Evolutionary conservation across 2,329 filamentous ascomycete species (phyloP).

Genomic region (Nemania sp.): DNA sequence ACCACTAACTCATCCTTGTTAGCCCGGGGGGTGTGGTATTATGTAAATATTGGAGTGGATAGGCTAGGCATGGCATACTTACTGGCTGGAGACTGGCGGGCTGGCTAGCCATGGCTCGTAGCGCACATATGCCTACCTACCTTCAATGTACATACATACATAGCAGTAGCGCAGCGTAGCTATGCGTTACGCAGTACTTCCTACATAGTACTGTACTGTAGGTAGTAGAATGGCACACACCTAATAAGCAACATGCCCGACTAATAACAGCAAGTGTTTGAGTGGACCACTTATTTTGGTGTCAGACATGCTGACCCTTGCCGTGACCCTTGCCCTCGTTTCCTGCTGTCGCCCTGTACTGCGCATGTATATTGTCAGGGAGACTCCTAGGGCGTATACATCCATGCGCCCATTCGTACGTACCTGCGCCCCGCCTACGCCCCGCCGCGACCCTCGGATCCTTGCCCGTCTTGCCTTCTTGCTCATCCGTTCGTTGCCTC

Average conservation of each 20-base stretch:
- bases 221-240: slow-evolving; percentile 41
- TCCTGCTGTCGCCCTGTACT: no score
- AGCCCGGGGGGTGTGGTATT: slow-evolving; percentile 47
- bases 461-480: slow-evolving; percentile 31
- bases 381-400: slow-evolving; percentile 49
- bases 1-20: slow-evolving; percentile 27
- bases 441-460: slow-evolving; percentile 38
- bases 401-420: background rate
- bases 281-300: slow-evolving; percentile 58
- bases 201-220: background rate
- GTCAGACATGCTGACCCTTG: slow-evolving; percentile 57
- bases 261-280: slow-evolving; percentile 42
- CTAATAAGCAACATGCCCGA: slow-evolving; percentile 37
- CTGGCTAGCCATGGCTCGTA: slow-evolving; percentile 41
- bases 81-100: no score
- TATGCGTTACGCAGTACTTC: no score
- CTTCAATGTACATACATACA: no score
- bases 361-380: slow-evolving; percentile 63
- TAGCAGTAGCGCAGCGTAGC: no score
- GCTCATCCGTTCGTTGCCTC: slow-evolving; percentile 38
- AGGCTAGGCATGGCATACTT: no score
- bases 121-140: slow-evolving; percentile 26
- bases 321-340: slow-evolving; percentile 57
- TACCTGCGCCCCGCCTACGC: background rate
- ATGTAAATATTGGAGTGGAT: slow-evolving; percentile 43